Base-by-base conservation (phyloP, 495 filamentous ascomycete genomes). In the Tuber magnatum region DNA sequence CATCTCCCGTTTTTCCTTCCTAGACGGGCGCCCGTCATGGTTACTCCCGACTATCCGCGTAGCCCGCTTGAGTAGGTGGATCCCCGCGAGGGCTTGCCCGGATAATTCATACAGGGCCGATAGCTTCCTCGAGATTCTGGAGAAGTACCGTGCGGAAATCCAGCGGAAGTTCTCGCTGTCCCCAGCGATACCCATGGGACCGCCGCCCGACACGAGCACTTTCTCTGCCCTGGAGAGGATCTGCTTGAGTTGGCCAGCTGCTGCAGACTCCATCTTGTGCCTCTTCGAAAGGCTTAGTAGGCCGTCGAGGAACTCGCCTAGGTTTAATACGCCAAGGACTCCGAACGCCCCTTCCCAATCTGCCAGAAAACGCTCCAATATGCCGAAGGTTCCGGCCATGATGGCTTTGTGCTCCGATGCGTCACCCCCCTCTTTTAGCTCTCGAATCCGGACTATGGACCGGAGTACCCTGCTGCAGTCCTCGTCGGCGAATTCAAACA, bases 331-430 rank as follows among this genome's bases (percentile, higher is more conserved):
- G 56, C 56, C 56, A 35, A 65, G 56, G 56, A 65, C 28, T 20
- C 56, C 56, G 28, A 65, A 65, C 28, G 56, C 56, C 56, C 56
- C 56, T 65, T 65, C 56, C 56, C 56, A 65, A 65, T 65, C 56
- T 65, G 28, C 56, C 3, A 65, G 16, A 35, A 65, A 65, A 12
- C 56, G 14, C 56, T 65, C 56, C 16, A 65, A 28, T 65, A 65
- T 65, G 56, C 56, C 28, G 32, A 65, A 65, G 28, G 56, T 65
- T 65, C 56, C 56, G 56, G 56, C 56, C 56, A 65, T 65, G 56
- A 20, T 35, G 4, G 56, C 28, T 28, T 65, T 65, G 32, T 65
- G 56, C 56, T 65, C 56, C 32, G 28, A 65, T 65, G 28, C 16
- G 28, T 65, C 56, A 32, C 56, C 56, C 56, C 28, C 56, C 28